Base-by-base conservation (phyloP, 345 rosid genomes). In the Moringa oleifera region DNA sequence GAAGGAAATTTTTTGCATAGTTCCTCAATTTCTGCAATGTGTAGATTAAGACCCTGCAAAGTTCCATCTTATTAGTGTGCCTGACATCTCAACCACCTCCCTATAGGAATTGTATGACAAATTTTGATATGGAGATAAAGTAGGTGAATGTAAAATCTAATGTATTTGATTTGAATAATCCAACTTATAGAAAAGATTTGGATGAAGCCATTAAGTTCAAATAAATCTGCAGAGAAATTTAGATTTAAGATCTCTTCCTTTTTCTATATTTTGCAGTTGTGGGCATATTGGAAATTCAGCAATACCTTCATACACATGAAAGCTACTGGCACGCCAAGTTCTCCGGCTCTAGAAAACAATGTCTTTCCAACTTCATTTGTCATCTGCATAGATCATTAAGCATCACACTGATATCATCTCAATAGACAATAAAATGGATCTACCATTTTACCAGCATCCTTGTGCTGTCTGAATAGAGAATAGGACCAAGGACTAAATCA, bases 241-340 rank as follows among this genome's bases (percentile, higher is more conserved):
- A 47, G 51, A n/a, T n/a, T n/a, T n/a, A n/a, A n/a, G n/a, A n/a
- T n/a, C n/a, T n/a, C n/a, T n/a, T n/a, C n/a, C n/a, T n/a, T n/a
- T n/a, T n/a, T n/a, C n/a, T n/a, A n/a, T n/a, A n/a, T 64, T 24
- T 55, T 23, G 13, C n/a, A 23, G 67, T 52, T 51, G 24, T 58
- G 25, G 41, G 59, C 17, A 58, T 31, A 18, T 28, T 19, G 7
- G 56, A 49, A 50, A 50, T 67, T 47, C 9, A 7, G 36, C 13
- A 65, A 46, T 73, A 89, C 98, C 92, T 93, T 93, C 85, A 93
- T 80, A 72, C 97, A 93, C 96, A 93, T 81, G 81, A 93, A 84
- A 70, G 96, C 91, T 72, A 88, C 98, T 28, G 97, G 94, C 37
- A 90, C 76, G 25, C 91, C 85, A 61, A 93, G 91, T 59, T 87